Base-by-base conservation (phyloP, 805 yeast species). In the Saturnispora saitoi region DNA sequence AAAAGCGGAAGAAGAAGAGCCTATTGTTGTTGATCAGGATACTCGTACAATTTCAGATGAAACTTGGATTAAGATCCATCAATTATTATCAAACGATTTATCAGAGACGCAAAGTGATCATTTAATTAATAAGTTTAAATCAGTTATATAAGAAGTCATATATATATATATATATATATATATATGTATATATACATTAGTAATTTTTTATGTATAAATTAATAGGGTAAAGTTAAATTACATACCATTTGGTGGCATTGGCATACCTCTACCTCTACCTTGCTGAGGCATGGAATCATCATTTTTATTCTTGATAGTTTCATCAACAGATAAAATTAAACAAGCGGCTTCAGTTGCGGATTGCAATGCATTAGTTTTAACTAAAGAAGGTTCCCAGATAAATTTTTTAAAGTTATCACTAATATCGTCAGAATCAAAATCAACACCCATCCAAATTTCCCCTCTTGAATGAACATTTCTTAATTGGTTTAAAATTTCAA, bases 371-470 rank as follows among this genome's bases (percentile, higher is more conserved):
- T 93, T 93, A 51, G 80, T 77, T 70, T 93, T 93, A 46, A 91
- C 95, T 58, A 93, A 76, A 39, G 96, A 83, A 3, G 99, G 99
- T 68, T 93, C 99, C 99, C 99, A 93, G 49, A 93, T 95, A 60
- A 87, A 91, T 53, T 75, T 78, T 47, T 77, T 81, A 72, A 89
- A 79, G 63, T 90, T 93, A 66, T 91, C 83, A 42, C 89, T 89
- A 51, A 89, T 82, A 37, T 74, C 65, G 64, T 88, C 98, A 52
- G 78, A 78, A 51, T 80, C 85, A 70, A 93, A 93, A 69, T 93
- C 96, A 52, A 93, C 80, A 56, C 99, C 99, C 54, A 73, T 82
- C 93, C 96, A 87, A 41, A 69, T 74, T 60, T 91, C 95, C 53
- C 95, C 96, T 64, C 86, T 86, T 47, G 95, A 93, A 61, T 93